A percentile compares a stretch with the other conserved stretches of the same genome.
phyloP scores from a whole-genome alignment of 805 yeast genomes.

The Nakazawaea wyomingensis region DNA sequence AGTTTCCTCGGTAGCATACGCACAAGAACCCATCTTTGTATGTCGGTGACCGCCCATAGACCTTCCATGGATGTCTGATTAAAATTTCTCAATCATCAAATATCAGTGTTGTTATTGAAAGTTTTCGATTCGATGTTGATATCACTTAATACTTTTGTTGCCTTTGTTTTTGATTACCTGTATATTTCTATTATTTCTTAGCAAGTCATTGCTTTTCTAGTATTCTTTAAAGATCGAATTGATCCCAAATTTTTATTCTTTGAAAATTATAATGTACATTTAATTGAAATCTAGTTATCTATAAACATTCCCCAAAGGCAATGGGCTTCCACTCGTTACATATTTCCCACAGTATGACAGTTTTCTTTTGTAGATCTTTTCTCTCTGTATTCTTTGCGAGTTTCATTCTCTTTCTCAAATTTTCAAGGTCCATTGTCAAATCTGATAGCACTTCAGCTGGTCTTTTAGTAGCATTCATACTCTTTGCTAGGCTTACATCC shows the following conservation, averaged over 20 bases:
- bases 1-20: constrained; percentile 92
- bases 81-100: constrained; percentile 4
- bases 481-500: constrained; percentile 16
- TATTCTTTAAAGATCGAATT: too few species aligned
- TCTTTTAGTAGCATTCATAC: neutral
- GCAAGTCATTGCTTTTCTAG: too few species aligned
- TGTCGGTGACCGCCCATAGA: constrained; percentile 79
- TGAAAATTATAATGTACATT: too few species aligned
- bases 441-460: constrained; percentile 1
- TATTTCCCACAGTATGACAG: constrained; percentile 26
- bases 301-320: constrained; percentile 43
- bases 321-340: constrained; percentile 42
- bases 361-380: constrained; percentile 4
- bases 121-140: constrained; percentile 1
- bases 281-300: too few species aligned
- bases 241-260: neutral
- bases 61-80: constrained; percentile 96
- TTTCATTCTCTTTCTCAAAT: constrained; percentile 22
- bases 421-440: constrained; percentile 23
- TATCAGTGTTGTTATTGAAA: constrained; percentile 2
- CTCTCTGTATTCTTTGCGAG: constrained; percentile 9
- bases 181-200: too few species aligned
- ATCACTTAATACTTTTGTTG: neutral
- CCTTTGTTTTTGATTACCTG: too few species aligned
- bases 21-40: constrained; percentile 75